Conservation (phyloP, 805 yeast species). For the Candida golubevii region DNA sequence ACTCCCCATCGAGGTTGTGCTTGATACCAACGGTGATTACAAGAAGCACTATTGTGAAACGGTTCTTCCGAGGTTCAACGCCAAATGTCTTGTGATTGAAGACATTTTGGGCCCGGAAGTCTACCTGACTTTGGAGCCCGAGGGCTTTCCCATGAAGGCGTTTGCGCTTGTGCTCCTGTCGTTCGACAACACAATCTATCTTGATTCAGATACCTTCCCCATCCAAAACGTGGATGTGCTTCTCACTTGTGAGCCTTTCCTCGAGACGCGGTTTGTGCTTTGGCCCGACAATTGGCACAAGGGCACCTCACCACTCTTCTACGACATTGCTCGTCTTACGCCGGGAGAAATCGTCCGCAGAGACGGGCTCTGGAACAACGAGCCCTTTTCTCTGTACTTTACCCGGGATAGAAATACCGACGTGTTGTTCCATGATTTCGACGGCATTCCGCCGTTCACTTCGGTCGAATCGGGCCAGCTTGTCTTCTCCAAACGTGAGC, state of each 20-base stretch:
- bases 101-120: conserved; percentile 50
- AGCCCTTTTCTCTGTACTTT: conserved; percentile 20
- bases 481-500: conserved; percentile 31
- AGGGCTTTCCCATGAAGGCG: conserved; percentile 38
- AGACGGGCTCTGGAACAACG: conserved; percentile 27
- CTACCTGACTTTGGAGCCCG: conserved; percentile 15
- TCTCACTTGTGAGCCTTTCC: conserved; percentile 19
- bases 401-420: conserved; percentile 13
- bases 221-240: conserved; percentile 37
- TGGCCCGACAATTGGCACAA: conserved; percentile 26
- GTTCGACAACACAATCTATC: conserved; percentile 40
- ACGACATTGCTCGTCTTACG: conserved; percentile 16
- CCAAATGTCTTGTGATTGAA: conserved; percentile 57
- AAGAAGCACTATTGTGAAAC: conserved; percentile 48
- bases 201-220: conserved; percentile 48
- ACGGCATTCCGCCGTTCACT: conserved; percentile 25
- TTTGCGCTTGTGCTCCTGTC: conserved; percentile 44
- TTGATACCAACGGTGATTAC: conserved; percentile 38
- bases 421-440: conserved; percentile 30
- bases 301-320: conserved; percentile 20
- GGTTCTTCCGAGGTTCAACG: conserved; percentile 58
- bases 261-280: conserved; percentile 14
- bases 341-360: conserved; percentile 22
- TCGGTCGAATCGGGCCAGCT: conserved; percentile 37
- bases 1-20: conserved; percentile 42